Evolutionary conservation across 192 early-diverging fungal genomes (phyloP).

Genomic region (Rhizoclosmatium globosum): DNA sequence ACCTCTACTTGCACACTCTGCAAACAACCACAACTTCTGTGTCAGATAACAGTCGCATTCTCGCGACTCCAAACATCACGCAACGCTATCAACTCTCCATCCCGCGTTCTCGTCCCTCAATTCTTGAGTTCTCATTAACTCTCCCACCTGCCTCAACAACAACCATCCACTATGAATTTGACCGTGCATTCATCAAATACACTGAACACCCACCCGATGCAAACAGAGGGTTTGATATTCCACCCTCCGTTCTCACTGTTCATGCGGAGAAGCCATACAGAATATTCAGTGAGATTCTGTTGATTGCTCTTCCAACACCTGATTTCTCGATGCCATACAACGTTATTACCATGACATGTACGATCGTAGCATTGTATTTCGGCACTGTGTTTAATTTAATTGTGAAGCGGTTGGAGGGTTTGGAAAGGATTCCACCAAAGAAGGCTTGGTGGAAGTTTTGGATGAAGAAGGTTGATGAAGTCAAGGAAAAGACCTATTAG

Average conservation of each 20-base stretch:
- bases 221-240: conserved; percentile 93
- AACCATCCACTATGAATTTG: conserved; percentile 80
- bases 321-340: conserved; percentile 99
- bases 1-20: conserved; percentile 91
- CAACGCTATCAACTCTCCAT: conserved; percentile 80
- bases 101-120: conserved; percentile 81
- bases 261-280: conserved; percentile 9
- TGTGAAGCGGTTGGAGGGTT: conserved; percentile 30
- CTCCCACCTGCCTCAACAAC: conserved; percentile 77
- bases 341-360: conserved; percentile 97
- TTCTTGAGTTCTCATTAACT: conserved; percentile 74
- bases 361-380: conserved; percentile 94
- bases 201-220: conserved; percentile 97
- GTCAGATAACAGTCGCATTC: background rate
- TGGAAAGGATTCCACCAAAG: background rate
- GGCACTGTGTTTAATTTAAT: conserved; percentile 90
- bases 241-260: conserved; percentile 41
- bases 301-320: conserved; percentile 91
- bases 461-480: conserved; percentile 9
- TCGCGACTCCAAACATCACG: background rate
- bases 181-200: conserved; percentile 92
- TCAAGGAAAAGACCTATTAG: conserved; percentile 1
- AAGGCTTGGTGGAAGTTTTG: conserved; percentile 38
- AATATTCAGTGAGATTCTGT: conserved; percentile 85
- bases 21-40: conserved; percentile 33